These are phyloP conservation scores for Bruguiera gymnorhiza DNA, from an alignment of 345 rosid species.

Conservation along the genomic window DNA sequence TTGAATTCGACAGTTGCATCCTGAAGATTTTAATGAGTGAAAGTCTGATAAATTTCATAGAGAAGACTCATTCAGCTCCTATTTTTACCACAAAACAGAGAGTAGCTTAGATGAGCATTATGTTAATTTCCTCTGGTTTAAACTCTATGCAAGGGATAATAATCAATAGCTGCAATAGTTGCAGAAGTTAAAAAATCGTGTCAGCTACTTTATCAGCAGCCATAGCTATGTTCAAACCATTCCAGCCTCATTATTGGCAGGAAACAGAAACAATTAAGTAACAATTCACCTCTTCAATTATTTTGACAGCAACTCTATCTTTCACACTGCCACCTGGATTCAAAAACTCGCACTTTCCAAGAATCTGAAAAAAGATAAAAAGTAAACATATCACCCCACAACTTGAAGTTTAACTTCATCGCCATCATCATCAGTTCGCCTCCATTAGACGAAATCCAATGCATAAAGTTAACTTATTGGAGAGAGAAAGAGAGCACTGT, in stretches of 20 bases:
- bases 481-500: too few relatives aligned
- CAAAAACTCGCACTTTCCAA: constrained; percentile 89
- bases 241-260: too few relatives aligned
- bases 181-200: neutral
- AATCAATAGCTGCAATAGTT: neutral
- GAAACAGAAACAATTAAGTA: constrained; percentile 3
- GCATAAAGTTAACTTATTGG: too few relatives aligned
- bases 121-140: neutral
- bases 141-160: neutral
- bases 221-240: neutral
- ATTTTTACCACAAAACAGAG: neutral
- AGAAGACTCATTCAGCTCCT: neutral
- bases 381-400: neutral
- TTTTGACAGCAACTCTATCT: constrained; percentile 85
- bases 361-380: constrained; percentile 52
- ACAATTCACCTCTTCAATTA: constrained; percentile 73
- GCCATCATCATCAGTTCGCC: too few relatives aligned
- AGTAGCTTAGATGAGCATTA: neutral
- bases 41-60: neutral
- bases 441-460: too few relatives aligned
- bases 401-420: neutral
- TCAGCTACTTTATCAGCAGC: neutral
- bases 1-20: constrained; percentile 5
- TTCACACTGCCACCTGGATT: constrained; percentile 99
- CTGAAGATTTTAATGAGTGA: neutral